Percentiles rank a stretch among this genome's conserved stretches.
These are phyloP conservation scores for Gamsiella multidivaricata DNA, from an alignment of 192 early-diverging fungal genomes.

Conservation along the genomic window DNA sequence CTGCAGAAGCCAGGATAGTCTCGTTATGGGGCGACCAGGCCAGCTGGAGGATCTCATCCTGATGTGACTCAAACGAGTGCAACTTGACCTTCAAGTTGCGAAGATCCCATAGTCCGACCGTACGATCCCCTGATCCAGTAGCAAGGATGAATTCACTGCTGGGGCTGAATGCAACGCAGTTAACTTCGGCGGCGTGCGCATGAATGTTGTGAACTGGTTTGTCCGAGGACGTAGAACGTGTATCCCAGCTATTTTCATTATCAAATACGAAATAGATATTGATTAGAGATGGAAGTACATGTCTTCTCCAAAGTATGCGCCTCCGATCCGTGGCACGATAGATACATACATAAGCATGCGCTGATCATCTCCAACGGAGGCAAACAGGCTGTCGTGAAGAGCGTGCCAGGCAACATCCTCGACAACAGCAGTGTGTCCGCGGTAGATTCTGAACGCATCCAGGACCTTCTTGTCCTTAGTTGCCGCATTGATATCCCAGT, in stretches of 20 bases:
- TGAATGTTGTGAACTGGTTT: constrained; percentile 77
- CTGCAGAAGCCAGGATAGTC: constrained; percentile 90
- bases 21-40: constrained; percentile 94
- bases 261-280: neutral
- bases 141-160: constrained; percentile 89
- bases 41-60: constrained; percentile 93
- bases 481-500: constrained; percentile 89
- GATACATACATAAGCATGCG: constrained; percentile 82
- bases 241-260: constrained; percentile 84
- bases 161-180: constrained; percentile 95
- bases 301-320: no score
- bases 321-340: neutral
- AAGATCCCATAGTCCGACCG: constrained; percentile 95
- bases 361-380: constrained; percentile 96
- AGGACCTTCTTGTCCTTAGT: constrained; percentile 81
- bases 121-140: constrained; percentile 95
- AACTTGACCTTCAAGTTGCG: constrained; percentile 88
- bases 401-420: constrained; percentile 97
- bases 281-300: no score
- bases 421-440: constrained; percentile 90
- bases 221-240: constrained; percentile 71
- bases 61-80: constrained; percentile 89
- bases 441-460: constrained; percentile 82
- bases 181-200: constrained; percentile 93
- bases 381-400: constrained; percentile 88